These are phyloP conservation scores for Suillus sp. DNA, from an alignment of 768 basidiomycete genomes.

Conservation along the genomic window DNA sequence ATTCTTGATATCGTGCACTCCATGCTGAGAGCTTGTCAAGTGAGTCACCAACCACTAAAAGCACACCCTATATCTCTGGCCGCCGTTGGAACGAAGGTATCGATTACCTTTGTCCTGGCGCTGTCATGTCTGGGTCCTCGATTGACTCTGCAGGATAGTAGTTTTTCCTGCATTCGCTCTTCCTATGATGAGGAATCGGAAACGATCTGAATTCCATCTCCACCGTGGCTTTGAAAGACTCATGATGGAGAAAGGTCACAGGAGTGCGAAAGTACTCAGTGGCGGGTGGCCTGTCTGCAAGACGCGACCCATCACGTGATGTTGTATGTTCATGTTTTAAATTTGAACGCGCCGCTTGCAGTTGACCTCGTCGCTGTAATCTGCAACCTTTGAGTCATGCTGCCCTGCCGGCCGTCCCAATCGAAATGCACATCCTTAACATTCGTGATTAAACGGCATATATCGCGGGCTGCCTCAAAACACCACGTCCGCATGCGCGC, in stretches of 20 bases:
- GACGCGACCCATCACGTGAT: no score
- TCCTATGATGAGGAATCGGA: background rate
- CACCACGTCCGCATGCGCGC: conserved; percentile 56
- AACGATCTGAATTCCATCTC: no score
- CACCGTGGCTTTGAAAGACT: no score
- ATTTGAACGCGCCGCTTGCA: no score
- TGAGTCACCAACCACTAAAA: background rate
- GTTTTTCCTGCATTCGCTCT: no score
- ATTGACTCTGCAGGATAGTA: background rate
- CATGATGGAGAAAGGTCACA: no score
- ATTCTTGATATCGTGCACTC: background rate
- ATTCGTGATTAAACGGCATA: background rate
- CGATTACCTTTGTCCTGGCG: background rate
- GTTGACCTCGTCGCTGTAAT: background rate
- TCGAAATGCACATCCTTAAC: background rate
- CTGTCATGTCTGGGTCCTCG: background rate
- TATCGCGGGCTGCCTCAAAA: conserved; percentile 11
- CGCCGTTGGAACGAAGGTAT: background rate
- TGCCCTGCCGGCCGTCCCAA: background rate
- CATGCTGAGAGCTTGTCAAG: background rate
- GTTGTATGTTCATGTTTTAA: no score
- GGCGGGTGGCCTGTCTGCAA: no score
- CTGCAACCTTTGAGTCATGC: background rate
- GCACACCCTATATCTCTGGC: background rate
- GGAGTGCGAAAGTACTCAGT: no score